phyloP scores from a whole-genome alignment of 176 grass and related monocot species.

The Microstegium vimineum region DNA sequence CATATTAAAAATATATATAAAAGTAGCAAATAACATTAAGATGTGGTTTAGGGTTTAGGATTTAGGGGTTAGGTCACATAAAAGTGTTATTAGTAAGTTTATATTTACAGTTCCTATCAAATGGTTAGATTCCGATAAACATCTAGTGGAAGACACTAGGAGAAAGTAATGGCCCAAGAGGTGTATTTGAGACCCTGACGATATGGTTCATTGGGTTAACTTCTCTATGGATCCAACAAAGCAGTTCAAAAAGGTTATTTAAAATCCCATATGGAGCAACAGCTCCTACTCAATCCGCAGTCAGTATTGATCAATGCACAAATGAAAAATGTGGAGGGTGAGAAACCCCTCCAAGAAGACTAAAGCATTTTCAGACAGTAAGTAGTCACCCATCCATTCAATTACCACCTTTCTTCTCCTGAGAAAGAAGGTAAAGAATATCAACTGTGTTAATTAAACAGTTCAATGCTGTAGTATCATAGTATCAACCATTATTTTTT shows the following conservation, averaged over 20 bases:
- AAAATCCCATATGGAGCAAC: constrained; percentile 14
- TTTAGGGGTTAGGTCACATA: neutral
- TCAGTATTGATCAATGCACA: neutral
- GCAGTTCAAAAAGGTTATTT: neutral
- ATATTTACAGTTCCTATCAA: neutral
- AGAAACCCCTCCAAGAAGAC: neutral
- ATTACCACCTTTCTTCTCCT: neutral
- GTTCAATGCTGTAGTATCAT: neutral
- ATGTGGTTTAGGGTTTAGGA: neutral
- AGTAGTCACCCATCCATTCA: neutral
- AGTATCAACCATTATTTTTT: neutral
- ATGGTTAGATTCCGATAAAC: neutral
- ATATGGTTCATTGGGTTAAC: neutral
- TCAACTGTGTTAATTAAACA: neutral
- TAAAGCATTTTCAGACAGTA: neutral
- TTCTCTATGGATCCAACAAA: neutral
- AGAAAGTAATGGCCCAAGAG: neutral
- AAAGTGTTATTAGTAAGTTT: neutral
- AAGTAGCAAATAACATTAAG: neutral
- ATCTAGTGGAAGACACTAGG: neutral
- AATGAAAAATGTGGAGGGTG: neutral
- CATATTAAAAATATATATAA: constrained; percentile 13
- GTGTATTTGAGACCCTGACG: neutral
- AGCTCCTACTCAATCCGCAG: neutral
- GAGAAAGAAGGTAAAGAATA: neutral